Evolutionary conservation across 2,329 filamentous ascomycete species (phyloP).

Genomic region (Aspergillus sp.): DNA sequence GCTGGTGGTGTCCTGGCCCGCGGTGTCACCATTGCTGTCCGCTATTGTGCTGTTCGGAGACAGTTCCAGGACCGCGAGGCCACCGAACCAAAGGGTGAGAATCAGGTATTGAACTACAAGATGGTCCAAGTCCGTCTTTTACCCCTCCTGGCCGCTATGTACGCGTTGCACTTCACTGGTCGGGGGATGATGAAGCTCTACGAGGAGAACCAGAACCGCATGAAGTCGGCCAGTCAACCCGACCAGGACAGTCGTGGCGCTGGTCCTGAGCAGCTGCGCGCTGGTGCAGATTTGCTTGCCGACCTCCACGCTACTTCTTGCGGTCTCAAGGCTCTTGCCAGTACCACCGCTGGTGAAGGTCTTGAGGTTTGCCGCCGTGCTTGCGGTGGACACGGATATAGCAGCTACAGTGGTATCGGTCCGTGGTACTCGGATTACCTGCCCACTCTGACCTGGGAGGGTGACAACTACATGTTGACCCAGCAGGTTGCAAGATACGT

Average conservation of each 20-base stretch:
- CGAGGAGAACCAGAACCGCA: slow-evolving; percentile 63
- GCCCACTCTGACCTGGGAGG: slow-evolving; percentile 65
- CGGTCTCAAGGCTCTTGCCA: slow-evolving; percentile 66
- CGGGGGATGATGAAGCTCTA: slow-evolving; percentile 69
- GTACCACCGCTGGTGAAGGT: slow-evolving; percentile 65
- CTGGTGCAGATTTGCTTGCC: slow-evolving; percentile 61
- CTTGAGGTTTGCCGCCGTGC: slow-evolving; percentile 68
- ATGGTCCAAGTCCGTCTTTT: slow-evolving; percentile 71
- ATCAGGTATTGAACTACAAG: slow-evolving; percentile 71
- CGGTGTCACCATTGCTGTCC: slow-evolving; percentile 69
- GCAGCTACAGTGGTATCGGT: slow-evolving; percentile 68
- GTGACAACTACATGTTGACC: slow-evolving; percentile 76
- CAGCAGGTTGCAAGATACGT: slow-evolving; percentile 70
- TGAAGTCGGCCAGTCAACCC: slow-evolving; percentile 45
- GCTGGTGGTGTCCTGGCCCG: slow-evolving; percentile 65
- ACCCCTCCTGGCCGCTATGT: slow-evolving; percentile 65
- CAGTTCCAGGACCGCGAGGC: slow-evolving; percentile 73
- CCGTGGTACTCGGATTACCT: slow-evolving; percentile 69
- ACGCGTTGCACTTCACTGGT: slow-evolving; percentile 73
- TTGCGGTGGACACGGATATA: slow-evolving; percentile 72
- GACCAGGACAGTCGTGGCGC: slow-evolving; percentile 48
- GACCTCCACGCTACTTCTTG: slow-evolving; percentile 72
- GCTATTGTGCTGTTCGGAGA: slow-evolving; percentile 66
- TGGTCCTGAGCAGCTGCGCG: slow-evolving; percentile 61
- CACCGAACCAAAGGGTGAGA: slow-evolving; percentile 55